These are phyloP conservation scores for Aquilaria malaccensis DNA, from an alignment of 345 rosid species.

Conservation along the genomic window DNA sequence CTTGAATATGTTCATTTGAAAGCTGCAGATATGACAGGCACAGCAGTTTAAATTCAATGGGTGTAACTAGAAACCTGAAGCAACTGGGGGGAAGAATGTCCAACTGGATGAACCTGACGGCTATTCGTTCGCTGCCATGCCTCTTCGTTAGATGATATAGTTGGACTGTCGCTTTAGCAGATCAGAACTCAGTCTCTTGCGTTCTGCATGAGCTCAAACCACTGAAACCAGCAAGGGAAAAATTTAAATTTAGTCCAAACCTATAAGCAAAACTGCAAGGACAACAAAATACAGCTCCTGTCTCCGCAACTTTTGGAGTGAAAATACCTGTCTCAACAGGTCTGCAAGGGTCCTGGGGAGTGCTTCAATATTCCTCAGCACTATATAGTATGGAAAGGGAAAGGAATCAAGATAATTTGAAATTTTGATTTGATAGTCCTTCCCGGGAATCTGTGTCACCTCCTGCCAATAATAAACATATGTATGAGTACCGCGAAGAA, in stretches of 20 bases:
- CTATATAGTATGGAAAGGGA: slow-evolving; percentile 85
- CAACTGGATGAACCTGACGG: no score
- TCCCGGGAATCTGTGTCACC: slow-evolving; percentile 32
- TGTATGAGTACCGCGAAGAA: background rate
- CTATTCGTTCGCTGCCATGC: no score
- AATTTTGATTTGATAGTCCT: slow-evolving; percentile 24
- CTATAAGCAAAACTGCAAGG: background rate
- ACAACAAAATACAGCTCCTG: no score
- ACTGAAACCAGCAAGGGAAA: slow-evolving; percentile 36
- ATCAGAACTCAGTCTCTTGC: slow-evolving; percentile 34
- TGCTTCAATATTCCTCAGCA: slow-evolving; percentile 71
- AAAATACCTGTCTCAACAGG: slow-evolving; percentile 78
- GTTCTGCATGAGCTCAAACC: slow-evolving; percentile 92
- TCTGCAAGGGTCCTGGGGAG: slow-evolving; percentile 85
- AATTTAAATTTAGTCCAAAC: background rate
- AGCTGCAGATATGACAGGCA: no score
- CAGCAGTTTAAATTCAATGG: no score
- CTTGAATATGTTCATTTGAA: no score
- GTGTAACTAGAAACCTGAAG: no score
- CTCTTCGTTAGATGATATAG: no score
- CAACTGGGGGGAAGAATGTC: no score
- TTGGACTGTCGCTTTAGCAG: no score
- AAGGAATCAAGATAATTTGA: slow-evolving; percentile 73
- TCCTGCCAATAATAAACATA: slow-evolving; percentile 30
- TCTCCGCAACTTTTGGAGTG: background rate